Evolutionary conservation across 306 rosid genomes (phyloP), one percentile per base, ranked within the genome.

Genomic region (Cercis canadensis): DNA sequence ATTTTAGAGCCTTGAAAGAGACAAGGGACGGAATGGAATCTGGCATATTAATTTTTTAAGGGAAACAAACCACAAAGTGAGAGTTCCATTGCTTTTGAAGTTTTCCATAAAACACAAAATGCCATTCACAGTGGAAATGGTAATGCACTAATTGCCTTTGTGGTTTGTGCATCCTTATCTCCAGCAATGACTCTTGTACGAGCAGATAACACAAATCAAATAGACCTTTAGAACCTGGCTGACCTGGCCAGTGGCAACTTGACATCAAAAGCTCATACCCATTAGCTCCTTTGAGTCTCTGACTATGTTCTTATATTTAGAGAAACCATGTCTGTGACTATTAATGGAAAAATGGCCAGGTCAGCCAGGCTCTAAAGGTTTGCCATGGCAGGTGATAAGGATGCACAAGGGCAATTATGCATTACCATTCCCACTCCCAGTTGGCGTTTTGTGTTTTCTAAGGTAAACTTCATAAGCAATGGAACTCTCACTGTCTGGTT

Each of bases 81-180:
- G 29, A 70, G 24, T 72, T 77, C 78, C 80, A 66, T 70, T 57
- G 55, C 19, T 70, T 61, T 68, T 49, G 17, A 45, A 64, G 73
- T 47, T 58, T 64, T 37, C 78, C 64, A 33, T 57, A 70, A 58
- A 57, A 51, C 19, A 47, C 19, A 64, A 24, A 8, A 62, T 7
- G 5, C 44, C 19, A 14, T 40, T 34, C 45, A 50, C 57, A 69
- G 58, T 29, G 16, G 7, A 9, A 21, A 55, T 5, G 17, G 39
- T 3, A 55, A 55, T 21, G 12, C 57, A 21, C 33, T 52, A 54
- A 68, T 18, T 44, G 15, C 33, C 54, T 21, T 9, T 24, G 69
- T 24, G 29, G 29, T 24, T 24, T 24, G 29, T 24, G 29, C 52
- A 64, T 43, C 70, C 29, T 51, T 79, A 60, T 63, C 76, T 57